Conservation (phyloP, 805 yeast genomes). For the Isabelozyma pseudorhagii region DNA sequence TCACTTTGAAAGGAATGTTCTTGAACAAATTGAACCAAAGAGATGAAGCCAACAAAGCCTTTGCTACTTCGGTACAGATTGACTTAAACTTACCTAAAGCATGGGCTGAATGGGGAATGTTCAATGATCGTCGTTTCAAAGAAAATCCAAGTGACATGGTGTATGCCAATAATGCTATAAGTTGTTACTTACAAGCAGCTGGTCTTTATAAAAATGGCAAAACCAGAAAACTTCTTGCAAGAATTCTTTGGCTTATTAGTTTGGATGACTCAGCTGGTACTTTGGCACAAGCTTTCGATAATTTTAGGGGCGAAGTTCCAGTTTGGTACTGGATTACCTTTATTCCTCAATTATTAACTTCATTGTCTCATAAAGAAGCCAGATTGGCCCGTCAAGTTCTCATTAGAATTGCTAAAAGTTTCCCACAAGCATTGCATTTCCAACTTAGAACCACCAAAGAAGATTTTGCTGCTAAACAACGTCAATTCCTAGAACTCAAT, state of each 20-base stretch:
- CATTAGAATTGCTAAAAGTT: constrained; percentile 89
- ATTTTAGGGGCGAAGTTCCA: constrained; percentile 93
- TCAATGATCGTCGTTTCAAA: constrained; percentile 83
- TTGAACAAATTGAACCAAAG: constrained; percentile 83
- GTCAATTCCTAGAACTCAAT: constrained; percentile 53
- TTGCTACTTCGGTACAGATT: constrained; percentile 95
- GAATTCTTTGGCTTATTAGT: constrained; percentile 91
- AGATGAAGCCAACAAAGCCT: constrained; percentile 96
- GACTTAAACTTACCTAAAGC: constrained; percentile 94
- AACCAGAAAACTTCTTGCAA: constrained; percentile 79
- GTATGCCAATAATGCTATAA: constrained; percentile 88
- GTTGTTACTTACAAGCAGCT: constrained; percentile 96
- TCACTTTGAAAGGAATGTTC: constrained; percentile 97
- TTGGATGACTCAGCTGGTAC: constrained; percentile 83
- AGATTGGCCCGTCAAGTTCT: constrained; percentile 81
- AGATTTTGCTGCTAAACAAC: constrained; percentile 82
- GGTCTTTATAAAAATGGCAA: constrained; percentile 92
- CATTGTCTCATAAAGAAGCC: constrained; percentile 90
- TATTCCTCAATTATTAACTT: constrained; percentile 88
- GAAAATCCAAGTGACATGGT: constrained; percentile 78
- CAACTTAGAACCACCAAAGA: constrained; percentile 93
- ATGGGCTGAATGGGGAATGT: constrained; percentile 99
- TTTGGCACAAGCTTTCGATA: constrained; percentile 82
- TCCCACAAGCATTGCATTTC: constrained; percentile 97
- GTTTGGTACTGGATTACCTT: constrained; percentile 99